These are phyloP conservation scores for Rugonectria rugulosa DNA, from an alignment of 2,329 filamentous ascomycete genomes.

Conservation along the genomic window DNA sequence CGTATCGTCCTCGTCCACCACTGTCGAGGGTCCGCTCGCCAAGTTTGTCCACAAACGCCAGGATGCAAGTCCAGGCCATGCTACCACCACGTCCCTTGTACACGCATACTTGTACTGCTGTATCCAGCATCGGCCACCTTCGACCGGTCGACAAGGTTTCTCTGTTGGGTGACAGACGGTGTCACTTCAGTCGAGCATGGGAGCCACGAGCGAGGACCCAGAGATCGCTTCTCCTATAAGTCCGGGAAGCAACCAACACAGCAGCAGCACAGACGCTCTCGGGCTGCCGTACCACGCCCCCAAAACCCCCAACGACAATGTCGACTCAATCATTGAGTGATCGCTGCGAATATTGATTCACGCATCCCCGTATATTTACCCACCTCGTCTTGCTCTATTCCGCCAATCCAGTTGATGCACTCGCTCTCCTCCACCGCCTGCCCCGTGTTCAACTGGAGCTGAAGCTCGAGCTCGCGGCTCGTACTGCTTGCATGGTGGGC, in stretches of 20 bases:
- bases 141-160: conserved; percentile 31
- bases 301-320: conserved; percentile 9
- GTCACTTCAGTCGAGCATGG: conserved; percentile 33
- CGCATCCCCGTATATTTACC: conserved; percentile 20
- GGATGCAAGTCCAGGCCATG: conserved; percentile 30
- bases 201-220: conserved; percentile 37
- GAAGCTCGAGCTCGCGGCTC: conserved; percentile 18
- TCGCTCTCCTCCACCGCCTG: conserved; percentile 20
- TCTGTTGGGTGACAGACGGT: conserved; percentile 32
- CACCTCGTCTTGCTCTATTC: conserved; percentile 22
- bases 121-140: conserved; percentile 17
- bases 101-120: too few species aligned
- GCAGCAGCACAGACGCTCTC: not conserved
- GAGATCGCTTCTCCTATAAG: conserved; percentile 27
- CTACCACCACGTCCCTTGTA: conserved; percentile 14
- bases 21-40: conserved; percentile 24
- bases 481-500: conserved; percentile 31
- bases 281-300: conserved; percentile 2
- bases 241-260: conserved; percentile 16
- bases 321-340: conserved; percentile 23
- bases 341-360: too few species aligned
- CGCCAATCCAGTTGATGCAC: conserved; percentile 28
- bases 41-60: conserved; percentile 23
- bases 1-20: conserved; percentile 23
- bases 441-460: conserved; percentile 17